Conservation (phyloP, 495 filamentous ascomycete species). For the Penicillium egyptiacum region DNA sequence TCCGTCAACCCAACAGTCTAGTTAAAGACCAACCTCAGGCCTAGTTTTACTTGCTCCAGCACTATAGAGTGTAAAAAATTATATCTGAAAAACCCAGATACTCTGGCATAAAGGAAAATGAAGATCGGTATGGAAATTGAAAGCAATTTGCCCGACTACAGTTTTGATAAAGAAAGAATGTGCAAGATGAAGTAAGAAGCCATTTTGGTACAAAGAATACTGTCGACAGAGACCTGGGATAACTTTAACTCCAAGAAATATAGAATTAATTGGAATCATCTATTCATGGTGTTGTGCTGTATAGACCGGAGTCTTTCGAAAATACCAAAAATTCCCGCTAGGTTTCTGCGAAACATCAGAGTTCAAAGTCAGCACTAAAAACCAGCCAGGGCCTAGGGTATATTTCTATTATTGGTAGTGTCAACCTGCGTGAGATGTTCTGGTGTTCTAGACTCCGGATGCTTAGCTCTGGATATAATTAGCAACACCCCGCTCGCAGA, state of each 20-base stretch:
- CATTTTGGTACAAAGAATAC: too few relatives aligned
- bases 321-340: not conserved
- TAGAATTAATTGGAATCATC: not conserved
- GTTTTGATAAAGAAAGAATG: not conserved
- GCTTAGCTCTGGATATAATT: not conserved
- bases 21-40: not conserved
- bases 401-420: not conserved
- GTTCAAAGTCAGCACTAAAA: not conserved
- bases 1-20: not conserved
- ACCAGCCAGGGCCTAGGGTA: too few relatives aligned
- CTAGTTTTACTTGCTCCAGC: not conserved
- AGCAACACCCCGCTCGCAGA: not conserved
- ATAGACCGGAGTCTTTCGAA: too few relatives aligned
- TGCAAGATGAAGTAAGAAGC: too few relatives aligned
- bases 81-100: not conserved
- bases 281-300: not conserved
- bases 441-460: not conserved
- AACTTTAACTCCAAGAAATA: not conserved
- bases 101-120: not conserved
- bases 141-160: not conserved
- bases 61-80: not conserved
- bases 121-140: not conserved
- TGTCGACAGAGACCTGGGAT: too few relatives aligned
- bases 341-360: not conserved
- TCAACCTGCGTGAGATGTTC: not conserved